These are phyloP conservation scores for Alloteropsis semialata DNA, from an alignment of 176 grass and related monocot genomes.

Conservation along the genomic window DNA sequence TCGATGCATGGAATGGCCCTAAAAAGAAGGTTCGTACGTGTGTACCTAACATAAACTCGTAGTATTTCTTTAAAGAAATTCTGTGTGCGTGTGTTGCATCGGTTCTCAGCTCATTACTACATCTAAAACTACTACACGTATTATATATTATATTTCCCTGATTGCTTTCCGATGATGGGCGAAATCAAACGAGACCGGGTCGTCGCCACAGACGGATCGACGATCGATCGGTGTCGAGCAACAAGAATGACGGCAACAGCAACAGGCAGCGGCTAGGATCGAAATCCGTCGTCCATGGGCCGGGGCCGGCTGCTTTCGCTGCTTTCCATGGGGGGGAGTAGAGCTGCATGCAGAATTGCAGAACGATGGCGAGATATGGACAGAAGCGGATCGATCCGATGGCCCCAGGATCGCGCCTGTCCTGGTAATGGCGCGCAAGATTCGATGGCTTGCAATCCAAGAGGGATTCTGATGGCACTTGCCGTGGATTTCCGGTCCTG, in stretches of 20 bases:
- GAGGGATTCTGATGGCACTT: slow-evolving; percentile 50
- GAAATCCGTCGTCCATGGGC: no score
- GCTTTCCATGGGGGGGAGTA: no score
- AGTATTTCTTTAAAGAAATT: no score
- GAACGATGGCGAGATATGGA: slow-evolving; percentile 30
- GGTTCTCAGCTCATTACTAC: background rate
- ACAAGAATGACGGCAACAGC: background rate
- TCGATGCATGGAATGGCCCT: background rate
- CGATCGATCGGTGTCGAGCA: background rate
- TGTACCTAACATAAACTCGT: no score
- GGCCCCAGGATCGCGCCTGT: slow-evolving; percentile 45
- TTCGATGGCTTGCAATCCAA: slow-evolving; percentile 50
- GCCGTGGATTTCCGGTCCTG: slow-evolving; percentile 48
- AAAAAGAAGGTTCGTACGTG: slow-evolving; percentile 18
- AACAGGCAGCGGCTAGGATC: no score
- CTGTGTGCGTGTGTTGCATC: background rate
- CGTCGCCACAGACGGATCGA: background rate
- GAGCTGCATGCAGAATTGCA: no score
- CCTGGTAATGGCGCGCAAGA: slow-evolving; percentile 53
- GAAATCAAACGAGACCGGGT: background rate
- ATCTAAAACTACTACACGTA: background rate
- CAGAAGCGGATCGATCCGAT: slow-evolving; percentile 32
- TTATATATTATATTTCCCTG: background rate
- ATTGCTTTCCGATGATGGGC: background rate
- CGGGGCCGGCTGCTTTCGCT: slow-evolving; percentile 43